Base-by-base conservation (phyloP, 1,284 basidiomycete genomes). In the Trametes versicolor region DNA sequence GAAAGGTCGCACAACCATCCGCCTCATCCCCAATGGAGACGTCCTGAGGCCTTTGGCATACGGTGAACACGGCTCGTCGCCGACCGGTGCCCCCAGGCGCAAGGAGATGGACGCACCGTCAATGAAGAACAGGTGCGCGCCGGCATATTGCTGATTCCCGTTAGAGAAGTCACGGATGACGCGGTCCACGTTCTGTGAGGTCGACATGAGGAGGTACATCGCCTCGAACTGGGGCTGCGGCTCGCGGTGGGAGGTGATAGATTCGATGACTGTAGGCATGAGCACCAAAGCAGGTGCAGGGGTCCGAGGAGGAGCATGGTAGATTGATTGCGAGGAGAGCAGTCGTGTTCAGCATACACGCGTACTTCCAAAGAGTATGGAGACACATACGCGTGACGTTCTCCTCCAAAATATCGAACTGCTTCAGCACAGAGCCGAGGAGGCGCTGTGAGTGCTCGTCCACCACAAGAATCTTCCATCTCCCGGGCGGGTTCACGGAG, bases 381-480 rank as follows among this genome's bases (percentile, higher is more conserved):
- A 34, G 39, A 13, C 41, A 85, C 94, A 75, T 80, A 97, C 96
- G 86, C 53, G 96, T 97, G 54, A 98, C 94, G 82, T 96, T 97
- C 82, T 97, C 94, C 76, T 95, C 91, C 60, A 98, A 79, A 62
- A 98, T 93, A 76, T 98, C 96, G 74, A 94, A 95, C 77, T 95
- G 92, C 79, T 96, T 97, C 74, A 99, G 86, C 5, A 97, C 95
- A 2, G 92, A 89, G 65, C 92, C 87, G 61, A 99, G 81, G 62
- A 99, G 83, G 74, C 87, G 87, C 79, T 96, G 92, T 34, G 96
- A 93, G 80, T 95, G 89, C 68, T 96, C 92, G 79, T 99, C 97
- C 48, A 99, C 94, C 65, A 99, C 95, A 55, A 99, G 87, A 73
- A 97, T 92, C 87, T 99, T 99, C 97, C 97, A 99, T 85, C 87